phyloP scores from a whole-genome alignment of 163 green algal species.

The Chlorella variabilis region DNA sequence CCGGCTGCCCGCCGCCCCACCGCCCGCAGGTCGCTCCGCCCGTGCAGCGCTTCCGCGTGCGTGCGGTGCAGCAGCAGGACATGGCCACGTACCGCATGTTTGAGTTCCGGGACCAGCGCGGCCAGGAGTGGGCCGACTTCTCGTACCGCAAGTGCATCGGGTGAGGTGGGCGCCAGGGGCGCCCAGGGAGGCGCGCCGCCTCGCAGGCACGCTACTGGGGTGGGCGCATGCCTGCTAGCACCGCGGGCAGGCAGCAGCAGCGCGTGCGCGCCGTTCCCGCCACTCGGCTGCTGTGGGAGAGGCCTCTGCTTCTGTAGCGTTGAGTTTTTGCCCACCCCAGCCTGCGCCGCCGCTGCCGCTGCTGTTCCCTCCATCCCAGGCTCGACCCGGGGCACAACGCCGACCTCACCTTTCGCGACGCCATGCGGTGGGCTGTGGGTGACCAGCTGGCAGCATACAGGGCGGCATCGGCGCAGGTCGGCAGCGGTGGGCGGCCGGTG shows the following conservation, averaged over 20 bases:
- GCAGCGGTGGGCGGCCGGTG: background rate
- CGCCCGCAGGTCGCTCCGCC: background rate
- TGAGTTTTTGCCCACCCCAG: too few species aligned
- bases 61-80: background rate
- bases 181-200: too few species aligned
- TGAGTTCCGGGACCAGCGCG: background rate
- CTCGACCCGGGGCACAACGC: background rate
- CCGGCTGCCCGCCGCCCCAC: too few species aligned
- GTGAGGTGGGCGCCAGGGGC: background rate
- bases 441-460: conserved; percentile 5
- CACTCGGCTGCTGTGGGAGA: too few species aligned
- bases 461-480: background rate
- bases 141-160: conserved; percentile 19
- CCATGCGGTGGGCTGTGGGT: background rate
- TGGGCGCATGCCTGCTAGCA: too few species aligned
- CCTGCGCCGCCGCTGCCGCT: too few species aligned
- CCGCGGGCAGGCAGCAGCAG: too few species aligned
- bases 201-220: too few species aligned
- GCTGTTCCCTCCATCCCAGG: background rate
- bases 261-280: too few species aligned
- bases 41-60: background rate
- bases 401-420: conserved; percentile 2
- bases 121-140: conserved; percentile 8
- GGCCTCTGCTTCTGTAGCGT: too few species aligned
- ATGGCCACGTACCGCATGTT: background rate